These are phyloP conservation scores for Dissophora ornata DNA, from an alignment of 192 early-diverging fungal genomes.

Conservation along the genomic window DNA sequence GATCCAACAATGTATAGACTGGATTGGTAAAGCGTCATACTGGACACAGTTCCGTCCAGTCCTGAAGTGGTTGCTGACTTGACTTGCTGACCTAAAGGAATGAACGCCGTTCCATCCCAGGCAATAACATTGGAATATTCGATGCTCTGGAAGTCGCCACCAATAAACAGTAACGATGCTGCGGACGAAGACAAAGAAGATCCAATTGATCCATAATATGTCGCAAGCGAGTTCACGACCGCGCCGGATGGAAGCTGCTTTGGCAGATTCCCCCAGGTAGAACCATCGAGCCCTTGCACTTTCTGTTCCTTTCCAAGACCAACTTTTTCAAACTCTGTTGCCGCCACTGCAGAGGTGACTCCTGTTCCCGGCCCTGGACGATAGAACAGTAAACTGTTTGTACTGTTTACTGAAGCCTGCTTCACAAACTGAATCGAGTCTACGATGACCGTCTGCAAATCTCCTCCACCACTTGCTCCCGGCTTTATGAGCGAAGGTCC, in stretches of 20 bases:
- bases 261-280: slow-evolving; percentile 44
- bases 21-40: slow-evolving; percentile 40
- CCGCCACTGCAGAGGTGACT: background rate
- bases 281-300: slow-evolving; percentile 50
- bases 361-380: background rate
- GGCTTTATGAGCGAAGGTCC: slow-evolving; percentile 24
- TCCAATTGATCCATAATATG: slow-evolving; percentile 32
- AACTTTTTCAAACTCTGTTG: too few relatives aligned
- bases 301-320: too few relatives aligned
- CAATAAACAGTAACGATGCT: slow-evolving; percentile 60
- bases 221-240: slow-evolving; percentile 58
- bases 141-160: slow-evolving; percentile 66
- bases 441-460: slow-evolving; percentile 28
- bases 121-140: slow-evolving; percentile 68
- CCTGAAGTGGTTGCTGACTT: slow-evolving; percentile 27
- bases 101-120: slow-evolving; percentile 57
- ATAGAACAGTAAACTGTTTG: slow-evolving; percentile 46
- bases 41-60: slow-evolving; percentile 59
- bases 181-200: background rate
- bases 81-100: slow-evolving; percentile 18
- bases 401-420: slow-evolving; percentile 40
- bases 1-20: slow-evolving; percentile 49
- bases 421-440: slow-evolving; percentile 55
- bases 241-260: slow-evolving; percentile 56
- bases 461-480: slow-evolving; percentile 9